phyloP scores from a whole-genome alignment of 2,329 filamentous ascomycete genomes.

The Arthrobotrys musiformis region DNA sequence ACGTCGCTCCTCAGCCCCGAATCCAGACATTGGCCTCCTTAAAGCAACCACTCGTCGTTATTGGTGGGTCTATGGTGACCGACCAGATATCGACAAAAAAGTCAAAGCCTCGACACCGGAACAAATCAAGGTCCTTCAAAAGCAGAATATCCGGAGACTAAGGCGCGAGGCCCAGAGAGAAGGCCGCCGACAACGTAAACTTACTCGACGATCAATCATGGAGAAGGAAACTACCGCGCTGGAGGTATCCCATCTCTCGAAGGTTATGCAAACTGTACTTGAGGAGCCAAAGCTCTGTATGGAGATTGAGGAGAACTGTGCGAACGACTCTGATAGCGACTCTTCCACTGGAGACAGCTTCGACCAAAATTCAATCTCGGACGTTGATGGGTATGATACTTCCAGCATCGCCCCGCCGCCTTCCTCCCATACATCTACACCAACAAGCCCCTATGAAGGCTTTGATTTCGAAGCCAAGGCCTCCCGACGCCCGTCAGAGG shows the following conservation, averaged over 20 bases:
- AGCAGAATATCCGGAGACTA: constrained; percentile 35
- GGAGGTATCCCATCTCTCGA: background rate
- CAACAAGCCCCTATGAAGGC: constrained; percentile 38
- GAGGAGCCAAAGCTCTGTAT: constrained; percentile 3
- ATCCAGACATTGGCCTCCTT: constrained; percentile 47
- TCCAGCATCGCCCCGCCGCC: constrained; percentile 34
- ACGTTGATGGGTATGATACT: constrained; percentile 49
- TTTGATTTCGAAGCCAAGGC: constrained; percentile 21
- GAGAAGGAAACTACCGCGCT: constrained; percentile 24
- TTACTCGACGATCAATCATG: background rate
- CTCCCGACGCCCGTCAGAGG: constrained; percentile 8
- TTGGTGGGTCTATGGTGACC: constrained; percentile 45
- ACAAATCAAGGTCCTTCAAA: constrained; percentile 24
- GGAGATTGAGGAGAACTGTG: background rate
- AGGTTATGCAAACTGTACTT: background rate
- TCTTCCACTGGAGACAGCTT: constrained; percentile 27
- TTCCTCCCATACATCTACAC: constrained; percentile 46
- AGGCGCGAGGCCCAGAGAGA: constrained; percentile 33
- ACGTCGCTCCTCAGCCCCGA: constrained; percentile 43
- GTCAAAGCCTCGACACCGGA: constrained; percentile 18
- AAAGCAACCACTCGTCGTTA: constrained; percentile 50
- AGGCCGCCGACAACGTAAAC: constrained; percentile 45
- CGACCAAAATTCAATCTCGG: constrained; percentile 36
- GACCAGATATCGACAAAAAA: constrained; percentile 11
- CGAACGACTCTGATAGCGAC: constrained; percentile 22